phyloP scores from a whole-genome alignment of 2,329 filamentous ascomycete species.

The Hirsutella minnesotensis region DNA sequence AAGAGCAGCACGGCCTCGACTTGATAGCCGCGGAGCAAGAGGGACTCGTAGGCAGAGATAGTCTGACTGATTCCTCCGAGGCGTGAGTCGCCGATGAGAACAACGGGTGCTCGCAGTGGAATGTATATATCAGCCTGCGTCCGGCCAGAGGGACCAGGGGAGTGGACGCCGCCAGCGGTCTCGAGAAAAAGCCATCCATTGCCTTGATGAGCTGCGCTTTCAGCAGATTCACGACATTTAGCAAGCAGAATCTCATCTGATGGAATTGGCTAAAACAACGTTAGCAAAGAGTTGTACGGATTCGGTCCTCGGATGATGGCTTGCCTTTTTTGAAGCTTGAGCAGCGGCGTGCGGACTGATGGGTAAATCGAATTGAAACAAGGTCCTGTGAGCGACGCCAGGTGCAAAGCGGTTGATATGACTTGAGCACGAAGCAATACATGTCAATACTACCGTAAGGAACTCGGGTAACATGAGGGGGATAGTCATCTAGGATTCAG shows the following conservation, averaged over 20 bases:
- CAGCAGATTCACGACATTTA: slow-evolving; percentile 24
- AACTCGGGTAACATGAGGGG: too few relatives aligned
- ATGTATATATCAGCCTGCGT: slow-evolving; percentile 70
- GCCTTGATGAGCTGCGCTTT: slow-evolving; percentile 26
- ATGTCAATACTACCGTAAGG: too few relatives aligned
- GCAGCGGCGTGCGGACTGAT: slow-evolving; percentile 72
- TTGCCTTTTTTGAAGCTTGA: slow-evolving; percentile 28
- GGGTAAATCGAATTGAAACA: slow-evolving; percentile 63
- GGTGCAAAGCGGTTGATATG: slow-evolving; percentile 51
- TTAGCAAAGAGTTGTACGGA: too few relatives aligned
- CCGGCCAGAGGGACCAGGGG: slow-evolving; percentile 62
- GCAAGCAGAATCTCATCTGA: slow-evolving; percentile 39
- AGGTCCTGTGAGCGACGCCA: slow-evolving; percentile 34
- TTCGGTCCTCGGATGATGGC: slow-evolving; percentile 1
- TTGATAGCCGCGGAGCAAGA: slow-evolving; percentile 68
- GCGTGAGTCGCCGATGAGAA: slow-evolving; percentile 63
- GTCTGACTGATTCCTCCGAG: slow-evolving; percentile 73
- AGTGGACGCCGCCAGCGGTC: slow-evolving; percentile 74
- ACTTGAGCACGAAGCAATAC: slow-evolving; percentile 22
- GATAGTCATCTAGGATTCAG: too few relatives aligned
- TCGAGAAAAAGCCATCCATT: slow-evolving; percentile 60
- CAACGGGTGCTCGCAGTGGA: slow-evolving; percentile 57
- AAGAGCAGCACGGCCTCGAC: slow-evolving; percentile 61
- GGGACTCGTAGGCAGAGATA: slow-evolving; percentile 68
- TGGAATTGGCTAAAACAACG: slow-evolving; percentile 23